Percentiles rank a stretch among this genome's conserved stretches.
Evolutionary conservation across 2,329 filamentous ascomycete genomes (phyloP).

Genomic region (Fusarium anguioides): DNA sequence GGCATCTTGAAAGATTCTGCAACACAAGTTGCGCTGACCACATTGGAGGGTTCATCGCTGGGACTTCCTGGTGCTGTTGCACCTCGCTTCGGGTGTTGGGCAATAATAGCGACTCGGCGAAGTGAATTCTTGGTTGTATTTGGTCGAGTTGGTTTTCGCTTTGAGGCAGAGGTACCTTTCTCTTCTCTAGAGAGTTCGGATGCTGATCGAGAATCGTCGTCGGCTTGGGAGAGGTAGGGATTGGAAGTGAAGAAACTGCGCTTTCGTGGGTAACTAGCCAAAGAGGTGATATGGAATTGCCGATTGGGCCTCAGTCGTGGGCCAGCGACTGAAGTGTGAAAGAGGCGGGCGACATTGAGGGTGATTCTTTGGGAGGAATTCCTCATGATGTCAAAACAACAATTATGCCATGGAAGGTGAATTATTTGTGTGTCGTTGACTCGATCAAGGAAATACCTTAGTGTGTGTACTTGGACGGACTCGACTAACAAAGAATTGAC

Average conservation of each 20-base stretch:
- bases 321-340: conserved; percentile 45
- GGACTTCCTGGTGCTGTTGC: conserved; percentile 39
- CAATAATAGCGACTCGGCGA: conserved; percentile 86
- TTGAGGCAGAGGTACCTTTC: conserved; percentile 44
- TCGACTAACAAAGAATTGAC: conserved; percentile 9
- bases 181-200: conserved; percentile 37
- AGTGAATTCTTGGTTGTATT: conserved; percentile 75
- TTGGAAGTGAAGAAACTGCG: conserved; percentile 76
- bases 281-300: conserved; percentile 60
- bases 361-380: conserved; percentile 48
- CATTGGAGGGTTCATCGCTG: conserved; percentile 54
- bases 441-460: conserved; percentile 13
- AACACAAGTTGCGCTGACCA: conserved; percentile 69
- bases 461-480: too few relatives aligned
- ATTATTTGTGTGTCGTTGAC: background rate
- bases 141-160: conserved; percentile 60
- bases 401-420: conserved; percentile 37
- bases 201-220: conserved; percentile 44
- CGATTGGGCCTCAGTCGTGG: conserved; percentile 47
- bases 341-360: conserved; percentile 46
- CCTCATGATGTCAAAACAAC: conserved; percentile 48
- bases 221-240: conserved; percentile 60
- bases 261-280: conserved; percentile 61
- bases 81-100: conserved; percentile 68
- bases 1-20: conserved; percentile 74